Conservation (phyloP, 768 basidiomycete genomes). For the Phylloporus sp. region DNA sequence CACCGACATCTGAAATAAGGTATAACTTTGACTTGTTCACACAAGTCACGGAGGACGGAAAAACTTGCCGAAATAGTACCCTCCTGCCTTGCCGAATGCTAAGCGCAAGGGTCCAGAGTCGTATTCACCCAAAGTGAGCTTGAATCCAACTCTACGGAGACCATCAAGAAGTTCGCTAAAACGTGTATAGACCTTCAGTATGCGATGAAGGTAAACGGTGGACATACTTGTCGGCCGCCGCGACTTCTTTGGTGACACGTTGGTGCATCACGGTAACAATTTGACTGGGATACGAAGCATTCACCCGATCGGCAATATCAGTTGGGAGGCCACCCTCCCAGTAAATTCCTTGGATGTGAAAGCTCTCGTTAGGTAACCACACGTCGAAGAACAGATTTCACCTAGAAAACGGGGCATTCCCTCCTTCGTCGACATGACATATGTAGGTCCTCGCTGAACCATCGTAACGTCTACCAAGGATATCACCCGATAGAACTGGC, state of each 20-base stretch:
- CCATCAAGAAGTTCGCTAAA: conserved; percentile 51
- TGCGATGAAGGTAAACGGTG: background rate
- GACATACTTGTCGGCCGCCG: conserved; percentile 52
- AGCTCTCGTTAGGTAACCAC: background rate
- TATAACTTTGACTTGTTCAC: background rate
- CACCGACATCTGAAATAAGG: conserved; percentile 34
- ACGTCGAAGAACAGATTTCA: conserved; percentile 15
- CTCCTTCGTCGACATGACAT: conserved; percentile 45
- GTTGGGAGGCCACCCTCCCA: conserved; percentile 44
- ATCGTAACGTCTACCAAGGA: conserved; percentile 40
- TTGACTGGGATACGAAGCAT: conserved; percentile 41
- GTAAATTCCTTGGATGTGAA: conserved; percentile 30
- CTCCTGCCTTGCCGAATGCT: conserved; percentile 49
- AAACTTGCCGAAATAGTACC: conserved; percentile 61
- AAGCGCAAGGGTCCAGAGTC: conserved; percentile 49
- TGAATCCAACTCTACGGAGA: conserved; percentile 56
- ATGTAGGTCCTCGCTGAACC: conserved; percentile 52
- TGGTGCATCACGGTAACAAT: conserved; percentile 31
- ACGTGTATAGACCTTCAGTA: background rate
- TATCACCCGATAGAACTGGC: background rate
- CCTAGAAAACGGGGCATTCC: conserved; percentile 31
- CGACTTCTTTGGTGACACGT: conserved; percentile 41
- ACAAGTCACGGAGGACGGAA: background rate
- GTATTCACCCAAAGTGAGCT: conserved; percentile 46
- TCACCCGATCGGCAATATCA: conserved; percentile 54